Base-by-base conservation (phyloP, 2,329 filamentous ascomycete species). In the Plenodomus lindquistii region DNA sequence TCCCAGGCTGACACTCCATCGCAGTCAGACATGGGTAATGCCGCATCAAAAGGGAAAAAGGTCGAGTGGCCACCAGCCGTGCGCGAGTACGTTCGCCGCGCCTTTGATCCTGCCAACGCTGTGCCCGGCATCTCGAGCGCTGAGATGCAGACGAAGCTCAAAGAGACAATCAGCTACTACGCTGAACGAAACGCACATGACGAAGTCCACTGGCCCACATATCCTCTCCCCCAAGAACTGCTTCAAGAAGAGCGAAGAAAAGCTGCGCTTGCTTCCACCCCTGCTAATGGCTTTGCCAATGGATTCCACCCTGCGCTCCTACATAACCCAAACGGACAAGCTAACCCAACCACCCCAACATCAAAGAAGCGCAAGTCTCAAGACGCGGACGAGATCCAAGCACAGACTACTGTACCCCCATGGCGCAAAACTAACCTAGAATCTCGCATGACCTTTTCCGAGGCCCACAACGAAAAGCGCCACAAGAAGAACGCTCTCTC, bases 101-200 rank as follows among this genome's bases (percentile, higher is more conserved):
- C 91, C 20, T 97, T 97, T 70, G 85, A 89, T 42, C 82, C 85
- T 20, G 82, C 85, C 49, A 89, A 91, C 67, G 60, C 63, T 31
- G 71, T 78, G 35, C 53, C 67, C 13, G 75, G 71, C 48, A 75
- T 81, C 48, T 66, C 66, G n/a, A 60, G 60, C 42, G 65, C 80
- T 44, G 91, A 96, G 48, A 87, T 97, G 80, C 88, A 96, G 72
- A 78, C 79, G 51, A 95, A 91, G 67, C 78, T 99, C 55, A 96
- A 93, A 73, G 78, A 86, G 52, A 87, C 91, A 60, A 97, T 99
- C 69, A 89, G 87, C 52, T 80, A 85, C 45, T 90, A 90, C 55
- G 91, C 90, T 59, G 87, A 93, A 62, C 82, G 77, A 60, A 83
- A 87, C 59, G 81, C 82, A 46, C 82, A 97, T 66, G 80, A 87